Base-by-base conservation (phyloP, 345 rosid genomes). In the Pistacia integerrima region DNA sequence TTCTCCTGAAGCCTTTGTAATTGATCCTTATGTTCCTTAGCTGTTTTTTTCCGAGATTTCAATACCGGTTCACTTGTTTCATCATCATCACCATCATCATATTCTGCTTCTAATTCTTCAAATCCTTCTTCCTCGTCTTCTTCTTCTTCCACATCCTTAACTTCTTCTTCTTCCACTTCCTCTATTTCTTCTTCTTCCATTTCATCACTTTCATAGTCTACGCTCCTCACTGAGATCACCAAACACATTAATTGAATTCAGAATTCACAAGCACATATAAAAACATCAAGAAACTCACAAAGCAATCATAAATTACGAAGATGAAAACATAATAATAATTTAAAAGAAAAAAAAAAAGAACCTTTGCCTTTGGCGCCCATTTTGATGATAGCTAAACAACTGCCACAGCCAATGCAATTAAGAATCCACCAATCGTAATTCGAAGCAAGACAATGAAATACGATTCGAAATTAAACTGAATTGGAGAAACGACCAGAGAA, bases 21-120 rank as follows among this genome's bases (percentile, higher is more conserved):
- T 72, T 92, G 94, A 38, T 89, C 87, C 76, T 87, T 94, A 75
- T 96, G 98, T 86, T 90, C 93, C 67, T 74, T 82, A 35, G 92
- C 97, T 44, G 70, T 8, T 41, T 41, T 80, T 73, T 85, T 83
- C 74, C 64, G 68, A 35, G 97, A 86, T 61, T 82, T 89, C 6
- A 83, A 11, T 16, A 25, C 61, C 1, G 60, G 28, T 20, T 13
- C 25, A 74, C 49, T 57, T 69, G 36, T 72, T 11, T 41, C 46
- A 5, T 38, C 41, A 0, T 4, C 41, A 4, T 41, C 46, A 5
- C 6, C 46, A 41, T 41, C 46, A 41, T 41, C 46, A 41, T 41
- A 41, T 41, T 41, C 46, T 41, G 46, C 46, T 41, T 41, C 46
- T 7, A 41, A 41, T 41, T 41, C 46, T 41, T 41, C 46, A 41